Base-by-base conservation (phyloP, 2,329 filamentous ascomycete genomes). In the Aureobasidium melanogenum region DNA sequence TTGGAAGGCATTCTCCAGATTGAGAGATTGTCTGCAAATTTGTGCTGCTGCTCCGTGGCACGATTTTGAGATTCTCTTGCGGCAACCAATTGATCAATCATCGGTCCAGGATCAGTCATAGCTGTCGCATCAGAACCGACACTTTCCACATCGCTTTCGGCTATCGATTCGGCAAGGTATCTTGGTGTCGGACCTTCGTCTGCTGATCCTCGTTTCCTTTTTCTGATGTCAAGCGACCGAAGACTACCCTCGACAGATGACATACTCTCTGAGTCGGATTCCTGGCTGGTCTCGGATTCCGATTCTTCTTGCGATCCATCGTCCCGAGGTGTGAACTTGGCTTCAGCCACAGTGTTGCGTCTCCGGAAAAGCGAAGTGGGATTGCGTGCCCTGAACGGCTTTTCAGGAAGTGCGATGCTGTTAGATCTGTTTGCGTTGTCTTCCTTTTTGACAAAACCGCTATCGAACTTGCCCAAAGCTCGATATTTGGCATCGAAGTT, bases 401-500 rank as follows among this genome's bases (percentile, higher is more conserved):
- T 48, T 60, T 63, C 48, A 10, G 66, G 60, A 10, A 67, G 55
- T 19, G 58, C 57, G 32, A 68, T 67, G 17, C 59, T 61, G 22
- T 55, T 52, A 4, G 46, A 61, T 22, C 54, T 48, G 26, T 28
- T 48, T 4, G 22, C 6, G 17, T 17, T 28, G 22, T 39, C 38
- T 32, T 51, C 34, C 17, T 36, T 36, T 9, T 26, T 41, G 30
- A 14, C 56, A 15, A 58, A 17, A 12, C 67, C 51, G 15, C 69
- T 67, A 43, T 66, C 68, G 47, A 74, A 82, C 51, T 76, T 78
- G 9, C 80, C 80, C 34, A 75, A 70, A 48, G 72, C 62, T 43
- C 75, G 73, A 69, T 85, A 85, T 66, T 83, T 84, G 24, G 78
- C 72, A 67, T 83, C 79, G 60, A 79, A 77, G 26, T 75, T 66